Conservation (phyloP, 2,329 filamentous ascomycete species). For the Diplodia sapinea region DNA sequence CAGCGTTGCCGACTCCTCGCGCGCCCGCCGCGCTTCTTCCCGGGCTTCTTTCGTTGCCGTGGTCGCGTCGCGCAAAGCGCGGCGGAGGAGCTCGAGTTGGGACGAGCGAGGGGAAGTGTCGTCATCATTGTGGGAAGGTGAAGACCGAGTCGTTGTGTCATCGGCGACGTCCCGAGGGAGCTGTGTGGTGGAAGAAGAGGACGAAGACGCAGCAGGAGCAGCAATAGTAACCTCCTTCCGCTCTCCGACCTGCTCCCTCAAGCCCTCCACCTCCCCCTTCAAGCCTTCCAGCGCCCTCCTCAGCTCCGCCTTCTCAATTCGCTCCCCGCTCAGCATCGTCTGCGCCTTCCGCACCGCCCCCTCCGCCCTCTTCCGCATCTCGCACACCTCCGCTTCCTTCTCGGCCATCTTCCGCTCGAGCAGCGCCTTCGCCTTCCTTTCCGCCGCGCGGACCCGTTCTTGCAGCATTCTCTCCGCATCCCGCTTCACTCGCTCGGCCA, state of each 20-base stretch:
- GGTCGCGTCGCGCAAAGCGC: slow-evolving; percentile 5
- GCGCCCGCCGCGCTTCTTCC: neutral
- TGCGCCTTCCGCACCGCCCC: slow-evolving; percentile 21
- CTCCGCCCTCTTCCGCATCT: slow-evolving; percentile 20
- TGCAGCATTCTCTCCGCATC: neutral
- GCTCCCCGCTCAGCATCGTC: slow-evolving; percentile 18
- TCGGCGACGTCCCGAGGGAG: neutral
- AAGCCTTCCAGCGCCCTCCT: slow-evolving; percentile 10
- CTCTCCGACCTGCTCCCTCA: slow-evolving; percentile 2
- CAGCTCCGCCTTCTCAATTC: slow-evolving; percentile 21
- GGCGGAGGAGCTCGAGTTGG: slow-evolving; percentile 17
- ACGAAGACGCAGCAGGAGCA: neutral
- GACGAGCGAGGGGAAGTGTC: neutral
- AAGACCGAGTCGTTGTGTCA: neutral
- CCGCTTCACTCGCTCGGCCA: neutral
- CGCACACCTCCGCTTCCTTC: slow-evolving; percentile 1
- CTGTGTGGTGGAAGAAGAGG: neutral
- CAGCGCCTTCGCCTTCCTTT: neutral
- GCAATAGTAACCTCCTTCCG: neutral
- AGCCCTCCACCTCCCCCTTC: slow-evolving; percentile 19
- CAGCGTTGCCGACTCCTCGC: slow-evolving; percentile 6
- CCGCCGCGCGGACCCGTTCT: neutral
- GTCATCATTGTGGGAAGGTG: neutral
- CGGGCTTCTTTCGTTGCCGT: neutral
- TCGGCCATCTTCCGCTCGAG: slow-evolving; percentile 4